A percentile compares a stretch with the other conserved stretches of the same genome.
Evolutionary conservation across 1,284 basidiomycete genomes (phyloP).

Genomic region (Marasmius oreades): DNA sequence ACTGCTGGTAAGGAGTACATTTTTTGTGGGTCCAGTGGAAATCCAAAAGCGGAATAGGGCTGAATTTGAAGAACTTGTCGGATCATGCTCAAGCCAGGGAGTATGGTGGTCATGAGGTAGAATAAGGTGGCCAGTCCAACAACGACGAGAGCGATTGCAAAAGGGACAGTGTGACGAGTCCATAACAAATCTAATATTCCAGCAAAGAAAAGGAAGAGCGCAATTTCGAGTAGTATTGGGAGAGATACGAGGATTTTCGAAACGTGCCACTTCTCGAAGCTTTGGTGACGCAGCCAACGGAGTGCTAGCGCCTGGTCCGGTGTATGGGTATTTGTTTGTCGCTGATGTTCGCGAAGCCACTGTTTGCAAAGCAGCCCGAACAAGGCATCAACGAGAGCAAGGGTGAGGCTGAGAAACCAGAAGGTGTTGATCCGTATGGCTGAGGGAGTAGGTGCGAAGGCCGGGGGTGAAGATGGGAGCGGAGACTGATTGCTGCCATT

Average conservation of each 20-base stretch:
- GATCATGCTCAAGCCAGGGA: neutral
- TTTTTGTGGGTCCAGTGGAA: too few relatives aligned
- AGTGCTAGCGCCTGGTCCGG: neutral
- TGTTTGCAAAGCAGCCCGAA: constrained; percentile 13
- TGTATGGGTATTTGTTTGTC: neutral
- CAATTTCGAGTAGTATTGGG: constrained; percentile 3
- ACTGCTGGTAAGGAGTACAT: neutral
- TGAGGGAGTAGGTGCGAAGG: neutral
- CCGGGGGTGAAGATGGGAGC: neutral
- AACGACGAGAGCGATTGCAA: neutral
- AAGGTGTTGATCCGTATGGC: neutral
- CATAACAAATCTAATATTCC: constrained; percentile 6
- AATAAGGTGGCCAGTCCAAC: neutral
- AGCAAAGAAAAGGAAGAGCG: constrained; percentile 4
- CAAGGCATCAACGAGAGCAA: constrained; percentile 4
- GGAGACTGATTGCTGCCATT: neutral
- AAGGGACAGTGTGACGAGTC: neutral
- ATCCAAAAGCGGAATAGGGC: neutral
- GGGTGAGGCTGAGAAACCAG: constrained; percentile 10
- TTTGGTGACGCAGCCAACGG: neutral
- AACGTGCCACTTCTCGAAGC: neutral
- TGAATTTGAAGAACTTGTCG: too few relatives aligned
- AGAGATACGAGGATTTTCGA: neutral
- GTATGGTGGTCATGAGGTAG: neutral
- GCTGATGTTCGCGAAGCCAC: constrained; percentile 11